phyloP scores from a whole-genome alignment of 2,329 filamentous ascomycete species.

The Neospermospora avenae region DNA sequence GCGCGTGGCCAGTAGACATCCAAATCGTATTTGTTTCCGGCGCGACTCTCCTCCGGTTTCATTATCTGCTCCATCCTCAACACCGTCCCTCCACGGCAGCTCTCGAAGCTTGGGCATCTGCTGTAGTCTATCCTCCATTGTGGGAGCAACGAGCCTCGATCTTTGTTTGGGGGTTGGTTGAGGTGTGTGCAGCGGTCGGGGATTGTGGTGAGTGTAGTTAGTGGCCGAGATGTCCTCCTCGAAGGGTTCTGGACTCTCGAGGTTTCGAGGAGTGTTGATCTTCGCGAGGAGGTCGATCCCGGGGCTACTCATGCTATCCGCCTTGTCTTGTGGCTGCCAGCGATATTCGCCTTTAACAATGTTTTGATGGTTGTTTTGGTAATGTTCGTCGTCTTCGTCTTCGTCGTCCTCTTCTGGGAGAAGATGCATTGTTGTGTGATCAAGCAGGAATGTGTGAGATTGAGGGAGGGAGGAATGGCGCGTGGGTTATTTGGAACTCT shows the following conservation, averaged over 20 bases:
- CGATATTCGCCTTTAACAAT: constrained; percentile 28
- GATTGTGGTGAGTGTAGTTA: constrained; percentile 3
- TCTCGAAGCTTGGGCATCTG: constrained; percentile 32
- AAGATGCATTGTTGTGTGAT: constrained; percentile 20
- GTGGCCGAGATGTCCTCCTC: constrained; percentile 16
- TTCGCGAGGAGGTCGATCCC: constrained; percentile 24
- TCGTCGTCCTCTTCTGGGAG: constrained; percentile 22
- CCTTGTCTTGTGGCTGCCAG: constrained; percentile 20
- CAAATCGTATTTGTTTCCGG: constrained; percentile 35
- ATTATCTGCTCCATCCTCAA: constrained; percentile 32
- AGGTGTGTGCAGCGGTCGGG: constrained; percentile 7
- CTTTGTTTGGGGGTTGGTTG: constrained; percentile 12
- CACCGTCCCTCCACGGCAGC: constrained; percentile 33
- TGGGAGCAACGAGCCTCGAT: constrained; percentile 17
- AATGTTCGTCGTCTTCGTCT: constrained; percentile 11
- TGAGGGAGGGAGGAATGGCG: background rate
- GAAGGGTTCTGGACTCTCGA: constrained; percentile 29
- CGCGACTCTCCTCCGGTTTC: constrained; percentile 34
- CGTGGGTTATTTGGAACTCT: constrained; percentile 3
- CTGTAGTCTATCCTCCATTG: constrained; percentile 33
- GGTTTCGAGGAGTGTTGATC: constrained; percentile 26
- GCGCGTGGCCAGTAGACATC: constrained; percentile 33
- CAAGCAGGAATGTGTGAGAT: constrained; percentile 7
- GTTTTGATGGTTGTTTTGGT: constrained; percentile 27
- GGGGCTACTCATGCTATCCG: constrained; percentile 22